Base-by-base conservation (phyloP, 2,329 filamentous ascomycete genomes). In the Penicillium palitans region DNA sequence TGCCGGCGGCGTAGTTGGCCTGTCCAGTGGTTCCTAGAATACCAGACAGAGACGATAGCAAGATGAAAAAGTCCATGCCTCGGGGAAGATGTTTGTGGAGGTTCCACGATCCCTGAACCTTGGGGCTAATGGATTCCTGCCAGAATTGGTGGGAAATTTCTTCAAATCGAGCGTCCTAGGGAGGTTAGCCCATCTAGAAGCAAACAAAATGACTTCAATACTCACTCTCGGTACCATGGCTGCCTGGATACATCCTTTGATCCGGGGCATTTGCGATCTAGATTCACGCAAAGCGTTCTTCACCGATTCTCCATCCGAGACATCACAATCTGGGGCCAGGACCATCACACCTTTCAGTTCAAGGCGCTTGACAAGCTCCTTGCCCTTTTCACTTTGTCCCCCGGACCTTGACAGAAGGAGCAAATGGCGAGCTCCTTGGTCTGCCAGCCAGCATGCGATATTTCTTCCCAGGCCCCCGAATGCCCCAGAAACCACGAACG, bases 1-100 rank as follows among this genome's bases (percentile, higher is more conserved):
- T 71, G 21, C 67, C 76, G 9, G 76, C 75, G 3, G 72, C 68
- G 57, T 79, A 79, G 59, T 78, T 80, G 15, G 79, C 72, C 50
- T 83, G 72, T 4, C 77, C 75, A 5, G 72, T 62, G 49, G 79
- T 79, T 6, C 81, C 81, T 5, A 79, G 66, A 21, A 83, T 65
- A 1, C 75, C 75, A 24, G 76, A 72, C 1, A 74, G 61, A 1
- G 78, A 79, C 0, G 76, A 78, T 0, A 79, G 64, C 60, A 76
- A 70, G 54, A 78, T 61, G 55, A 79, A 79, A 65, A 79, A 79
- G 52, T 77, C 74, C 13, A 80, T 64, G 29, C 73, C 60, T 6
- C 37, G 39, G 8, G 64, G 67, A 35, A 74, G 56, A 8, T 57
- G 35, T 19, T 46, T n/a, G 53, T 68, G 58, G 5, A 69, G 55